Evolutionary conservation across 140 eudicot species (phyloP).

Genomic region (Anethum foeniculum): DNA sequence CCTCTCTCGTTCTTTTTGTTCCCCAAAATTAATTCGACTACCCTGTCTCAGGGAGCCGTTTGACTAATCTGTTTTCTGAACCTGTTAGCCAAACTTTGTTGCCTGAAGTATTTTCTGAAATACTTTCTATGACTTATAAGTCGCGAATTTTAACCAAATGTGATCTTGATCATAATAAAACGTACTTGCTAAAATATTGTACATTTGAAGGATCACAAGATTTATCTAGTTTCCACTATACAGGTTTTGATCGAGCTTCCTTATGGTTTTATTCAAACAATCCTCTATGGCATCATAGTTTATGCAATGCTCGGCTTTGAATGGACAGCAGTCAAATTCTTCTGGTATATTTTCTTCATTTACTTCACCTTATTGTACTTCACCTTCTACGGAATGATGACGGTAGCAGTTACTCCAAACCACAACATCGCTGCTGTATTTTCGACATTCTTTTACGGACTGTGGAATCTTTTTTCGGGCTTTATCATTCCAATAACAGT

Average conservation of each 20-base stretch:
- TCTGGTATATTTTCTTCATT: constrained; percentile 43
- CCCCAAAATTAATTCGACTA: not conserved
- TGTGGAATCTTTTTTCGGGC: constrained; percentile 53
- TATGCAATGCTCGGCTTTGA: constrained; percentile 43
- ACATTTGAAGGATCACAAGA: not conserved
- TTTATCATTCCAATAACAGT: constrained; percentile 36
- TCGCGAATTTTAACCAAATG: too few species aligned
- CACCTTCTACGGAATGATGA: constrained; percentile 49
- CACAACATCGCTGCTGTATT: constrained; percentile 32
- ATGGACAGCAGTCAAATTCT: constrained; percentile 35
- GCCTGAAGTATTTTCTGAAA: not conserved
- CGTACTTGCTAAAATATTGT: not conserved
- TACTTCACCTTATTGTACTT: constrained; percentile 37
- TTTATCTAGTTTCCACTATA: not conserved
- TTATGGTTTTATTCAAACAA: constrained; percentile 24
- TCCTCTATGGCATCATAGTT: constrained; percentile 23
- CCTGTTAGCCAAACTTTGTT: not conserved
- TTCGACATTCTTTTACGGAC: constrained; percentile 23
- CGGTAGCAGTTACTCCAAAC: constrained; percentile 36
- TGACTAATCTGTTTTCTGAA: not conserved
- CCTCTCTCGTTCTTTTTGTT: not conserved
- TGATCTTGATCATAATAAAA: too few species aligned
- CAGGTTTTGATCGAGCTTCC: constrained; percentile 36
- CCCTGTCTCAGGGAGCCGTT: not conserved
- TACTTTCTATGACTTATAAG: not conserved